A percentile compares a stretch with the other conserved stretches of the same genome.
phyloP scores from a whole-genome alignment of 768 basidiomycete species.

The Boletus rubescentipes region DNA sequence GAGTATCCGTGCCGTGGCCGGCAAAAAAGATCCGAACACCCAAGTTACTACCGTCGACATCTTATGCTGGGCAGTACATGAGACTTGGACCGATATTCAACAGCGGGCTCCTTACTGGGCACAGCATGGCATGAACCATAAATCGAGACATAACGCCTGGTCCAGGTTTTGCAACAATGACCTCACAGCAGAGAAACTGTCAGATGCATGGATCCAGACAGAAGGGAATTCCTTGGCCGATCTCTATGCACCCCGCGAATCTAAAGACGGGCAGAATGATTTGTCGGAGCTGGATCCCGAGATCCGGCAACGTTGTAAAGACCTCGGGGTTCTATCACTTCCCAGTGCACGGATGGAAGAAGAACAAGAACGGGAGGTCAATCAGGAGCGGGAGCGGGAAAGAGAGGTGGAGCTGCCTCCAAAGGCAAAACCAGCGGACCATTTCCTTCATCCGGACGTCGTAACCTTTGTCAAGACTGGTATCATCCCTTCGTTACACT shows the following conservation, averaged over 20 bases:
- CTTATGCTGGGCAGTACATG: slow-evolving; percentile 42
- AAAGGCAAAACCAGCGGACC: slow-evolving; percentile 16
- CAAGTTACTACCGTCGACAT: slow-evolving; percentile 28
- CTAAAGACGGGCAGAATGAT: not conserved
- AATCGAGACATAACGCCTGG: slow-evolving; percentile 10
- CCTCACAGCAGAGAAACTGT: not conserved
- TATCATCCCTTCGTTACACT: not conserved
- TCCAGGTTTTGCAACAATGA: not conserved
- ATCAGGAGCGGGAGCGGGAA: slow-evolving; percentile 43
- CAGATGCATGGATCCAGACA: not conserved
- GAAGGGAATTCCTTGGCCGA: no score
- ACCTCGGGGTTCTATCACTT: no score
- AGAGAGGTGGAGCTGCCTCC: slow-evolving; percentile 37
- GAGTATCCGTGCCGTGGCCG: slow-evolving; percentile 30
- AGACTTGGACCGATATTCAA: slow-evolving; percentile 33
- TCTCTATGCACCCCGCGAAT: not conserved
- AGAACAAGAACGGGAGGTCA: no score
- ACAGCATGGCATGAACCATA: slow-evolving; percentile 25
- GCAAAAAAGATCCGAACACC: not conserved
- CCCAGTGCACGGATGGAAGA: no score
- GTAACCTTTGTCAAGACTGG: slow-evolving; percentile 32
- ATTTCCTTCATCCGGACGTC: no score
- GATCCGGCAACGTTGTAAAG: no score
- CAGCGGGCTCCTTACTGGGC: no score
- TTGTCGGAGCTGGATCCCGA: rapidly evolving